A percentile compares a stretch with the other conserved stretches of the same genome.
These are phyloP conservation scores for Tylopilus plumbeoviolaceoides DNA, from an alignment of 768 basidiomycete species.

Conservation along the genomic window DNA sequence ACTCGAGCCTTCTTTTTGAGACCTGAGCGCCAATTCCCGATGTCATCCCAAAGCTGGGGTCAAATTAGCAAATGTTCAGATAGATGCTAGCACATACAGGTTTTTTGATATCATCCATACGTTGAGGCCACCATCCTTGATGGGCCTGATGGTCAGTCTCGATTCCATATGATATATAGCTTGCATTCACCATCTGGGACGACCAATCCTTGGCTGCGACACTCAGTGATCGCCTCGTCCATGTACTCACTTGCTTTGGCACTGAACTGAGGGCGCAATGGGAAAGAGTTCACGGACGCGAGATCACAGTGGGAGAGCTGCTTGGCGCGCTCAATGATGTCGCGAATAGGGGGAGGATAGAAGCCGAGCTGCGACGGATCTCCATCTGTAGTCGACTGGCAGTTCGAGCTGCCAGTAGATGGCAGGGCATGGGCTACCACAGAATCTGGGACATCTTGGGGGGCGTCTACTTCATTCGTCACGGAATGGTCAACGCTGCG, in stretches of 20 bases:
- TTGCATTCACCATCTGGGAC: not conserved
- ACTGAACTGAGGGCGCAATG: not conserved
- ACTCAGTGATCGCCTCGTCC: not conserved
- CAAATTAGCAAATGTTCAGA: not conserved
- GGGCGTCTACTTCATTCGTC: no score
- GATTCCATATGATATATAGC: no score
- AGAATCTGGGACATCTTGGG: no score
- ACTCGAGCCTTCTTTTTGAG: not conserved
- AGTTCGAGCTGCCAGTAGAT: no score
- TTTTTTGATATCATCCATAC: not conserved
- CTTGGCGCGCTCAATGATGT: not conserved
- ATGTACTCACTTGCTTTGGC: not conserved
- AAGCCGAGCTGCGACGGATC: not conserved
- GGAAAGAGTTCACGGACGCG: not conserved
- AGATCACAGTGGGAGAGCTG: not conserved
- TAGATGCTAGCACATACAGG: not conserved
- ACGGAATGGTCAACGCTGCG: not conserved
- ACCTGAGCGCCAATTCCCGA: not conserved
- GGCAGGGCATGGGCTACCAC: no score
- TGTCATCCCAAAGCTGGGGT: not conserved
- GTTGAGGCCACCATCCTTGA: not conserved
- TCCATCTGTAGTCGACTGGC: no score
- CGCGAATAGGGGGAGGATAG: not conserved
- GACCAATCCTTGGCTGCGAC: not conserved
- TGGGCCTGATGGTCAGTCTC: not conserved